Conservation (phyloP, 306 rosid genomes). For the Cucumis sativus region Cucumber_9930_V3 NC_026655.2:8927001-8927500, state of each 20-base stretch:
- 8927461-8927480: no score
- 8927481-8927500: no score
- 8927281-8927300: no score
- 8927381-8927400: no score
- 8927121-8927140: not conserved
- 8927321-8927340: no score
- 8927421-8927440: no score
- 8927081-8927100: not conserved
- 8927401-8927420: no score
- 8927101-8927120: not conserved
- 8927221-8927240: not conserved
- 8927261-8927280: not conserved
- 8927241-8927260: not conserved
- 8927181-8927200: not conserved
- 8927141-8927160: not conserved
- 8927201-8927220: not conserved
- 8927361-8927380: no score
- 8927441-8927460: no score
- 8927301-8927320: no score
- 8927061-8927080: slow-evolving; percentile 4
- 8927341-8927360: no score
- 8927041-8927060: not conserved
- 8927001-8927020: not conserved
- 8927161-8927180: not conserved
- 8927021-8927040: not conserved